Percentiles rank a stretch among this genome's conserved stretches.
These are phyloP conservation scores for Colletotrichum nymphaeae DNA, from an alignment of 2,329 filamentous ascomycete species.

Conservation along the genomic window DNA sequence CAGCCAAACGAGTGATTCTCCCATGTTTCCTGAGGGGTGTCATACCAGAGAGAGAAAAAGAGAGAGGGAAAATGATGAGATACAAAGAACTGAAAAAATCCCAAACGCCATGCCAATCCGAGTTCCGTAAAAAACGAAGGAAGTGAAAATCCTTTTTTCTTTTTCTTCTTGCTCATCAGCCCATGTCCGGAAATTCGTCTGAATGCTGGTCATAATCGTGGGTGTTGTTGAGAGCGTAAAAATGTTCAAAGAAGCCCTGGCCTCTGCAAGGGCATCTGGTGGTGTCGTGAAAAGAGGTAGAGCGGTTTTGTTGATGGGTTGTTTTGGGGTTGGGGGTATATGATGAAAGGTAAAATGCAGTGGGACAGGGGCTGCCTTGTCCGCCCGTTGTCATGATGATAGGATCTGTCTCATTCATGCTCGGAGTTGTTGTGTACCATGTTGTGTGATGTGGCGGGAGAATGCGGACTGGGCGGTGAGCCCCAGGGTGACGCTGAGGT, in stretches of 20 bases:
- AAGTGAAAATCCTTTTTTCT: slow-evolving; percentile 12
- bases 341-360: slow-evolving; percentile 18
- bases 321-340: slow-evolving; percentile 4
- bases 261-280: slow-evolving; percentile 24
- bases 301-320: neutral
- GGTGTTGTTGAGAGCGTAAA: slow-evolving; percentile 12
- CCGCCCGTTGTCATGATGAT: neutral
- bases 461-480: neutral
- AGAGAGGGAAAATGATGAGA: neutral
- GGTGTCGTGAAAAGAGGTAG: slow-evolving; percentile 18
- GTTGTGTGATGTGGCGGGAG: neutral
- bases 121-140: slow-evolving; percentile 1
- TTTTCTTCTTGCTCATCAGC: slow-evolving; percentile 31
- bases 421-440: neutral
- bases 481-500: neutral
- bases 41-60: slow-evolving; percentile 11
- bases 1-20: slow-evolving; percentile 27
- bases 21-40: slow-evolving; percentile 17
- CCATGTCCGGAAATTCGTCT: slow-evolving; percentile 24
- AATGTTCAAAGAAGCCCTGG: slow-evolving; percentile 9
- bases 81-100: slow-evolving; percentile 2
- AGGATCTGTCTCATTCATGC: slow-evolving; percentile 8
- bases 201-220: slow-evolving; percentile 33
- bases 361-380: slow-evolving; percentile 2
- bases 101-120: slow-evolving; percentile 25